Base-by-base conservation (phyloP, 164 flowering plant genomes). In the Tinospora cordifolia region DNA sequence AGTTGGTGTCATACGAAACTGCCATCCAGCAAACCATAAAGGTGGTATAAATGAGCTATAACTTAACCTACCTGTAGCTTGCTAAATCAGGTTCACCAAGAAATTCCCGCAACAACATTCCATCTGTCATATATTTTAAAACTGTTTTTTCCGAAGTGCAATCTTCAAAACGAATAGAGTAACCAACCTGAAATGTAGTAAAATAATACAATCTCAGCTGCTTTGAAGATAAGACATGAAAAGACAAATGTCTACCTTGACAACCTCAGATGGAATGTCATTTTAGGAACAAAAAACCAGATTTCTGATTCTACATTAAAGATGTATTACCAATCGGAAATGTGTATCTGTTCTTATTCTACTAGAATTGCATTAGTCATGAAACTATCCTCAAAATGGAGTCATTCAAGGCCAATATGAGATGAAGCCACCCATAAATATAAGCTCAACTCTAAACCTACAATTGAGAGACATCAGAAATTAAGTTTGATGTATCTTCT, bases 91-190 rank as follows among this genome's bases (percentile, higher is more conserved):
- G 98, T 78, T 94, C 99, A 65, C 99, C 91, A 66, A 94, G 93
- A 72, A 94, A 89, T 77, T 92, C 99, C 22, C 98, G 83, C 77
- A 94, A 71, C 72, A 94, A 66, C 98, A 94, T 94, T 74, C 99
- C 99, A 87, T 94, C 99, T 0, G 98, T 94, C 99, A 94, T 94
- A 75, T 92, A 94, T 71, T 94, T 94, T 19, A 94, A 71, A 70
- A 94, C 74, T 22, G 99, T 94, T 77, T 87, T 87, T 4, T 94
- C 99, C 22, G 99, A 94, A 14, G 99, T 92, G 72, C 99, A 94
- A 75, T 94, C 99, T 80, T 94, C 99, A 83, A 94, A 94, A 27
- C 99, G 93, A 51, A 92, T 94, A 12, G 99, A 94, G 68, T 94
- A 94, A 9, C 99, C 99, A 75, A 94, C 98, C 98, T 93, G 78